A percentile compares a stretch with the other conserved stretches of the same genome.
phyloP scores from a whole-genome alignment of 106 monocot species.

The Alisma plantagoaquatica region DNA sequence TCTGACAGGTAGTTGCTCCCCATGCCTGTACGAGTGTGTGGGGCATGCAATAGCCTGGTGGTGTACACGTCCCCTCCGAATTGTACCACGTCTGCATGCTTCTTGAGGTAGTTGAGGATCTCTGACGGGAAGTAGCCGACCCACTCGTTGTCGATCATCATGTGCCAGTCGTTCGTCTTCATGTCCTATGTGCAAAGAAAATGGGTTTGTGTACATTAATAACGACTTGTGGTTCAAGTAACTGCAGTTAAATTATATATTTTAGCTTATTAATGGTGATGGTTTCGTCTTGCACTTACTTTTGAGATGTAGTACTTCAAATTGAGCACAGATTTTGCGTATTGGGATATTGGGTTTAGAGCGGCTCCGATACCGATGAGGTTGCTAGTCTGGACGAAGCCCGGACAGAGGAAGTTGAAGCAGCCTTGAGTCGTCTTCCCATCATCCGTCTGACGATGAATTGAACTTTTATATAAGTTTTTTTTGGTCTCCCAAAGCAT shows the following conservation, averaged over 20 bases:
- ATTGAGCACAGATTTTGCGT: not conserved
- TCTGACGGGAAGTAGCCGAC: constrained; percentile 26
- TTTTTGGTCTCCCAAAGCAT: no score
- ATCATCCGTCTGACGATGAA: constrained; percentile 7
- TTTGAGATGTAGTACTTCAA: constrained; percentile 1
- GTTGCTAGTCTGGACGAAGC: constrained; percentile 20
- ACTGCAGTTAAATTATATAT: no score
- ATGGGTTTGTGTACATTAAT: no score
- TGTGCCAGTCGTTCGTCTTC: constrained; percentile 20
- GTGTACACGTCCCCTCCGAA: constrained; percentile 34
- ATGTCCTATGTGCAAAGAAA: not conserved
- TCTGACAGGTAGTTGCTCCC: no score
- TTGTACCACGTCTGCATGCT: constrained; percentile 4
- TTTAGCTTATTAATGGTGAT: no score
- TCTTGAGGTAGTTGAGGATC: constrained; percentile 8
- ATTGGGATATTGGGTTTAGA: constrained; percentile 1
- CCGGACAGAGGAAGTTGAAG: constrained; percentile 25
- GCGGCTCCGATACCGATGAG: constrained; percentile 11
- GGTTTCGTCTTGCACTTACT: no score
- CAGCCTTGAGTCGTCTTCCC: constrained; percentile 18
- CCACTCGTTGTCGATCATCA: not conserved
- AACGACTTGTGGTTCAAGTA: no score
- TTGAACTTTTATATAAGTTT: no score
- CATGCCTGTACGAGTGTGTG: constrained; percentile 27
- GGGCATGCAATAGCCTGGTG: constrained; percentile 14